phyloP scores from a whole-genome alignment of 352 stramenopile species.

The Globisporangium polare region DNA sequence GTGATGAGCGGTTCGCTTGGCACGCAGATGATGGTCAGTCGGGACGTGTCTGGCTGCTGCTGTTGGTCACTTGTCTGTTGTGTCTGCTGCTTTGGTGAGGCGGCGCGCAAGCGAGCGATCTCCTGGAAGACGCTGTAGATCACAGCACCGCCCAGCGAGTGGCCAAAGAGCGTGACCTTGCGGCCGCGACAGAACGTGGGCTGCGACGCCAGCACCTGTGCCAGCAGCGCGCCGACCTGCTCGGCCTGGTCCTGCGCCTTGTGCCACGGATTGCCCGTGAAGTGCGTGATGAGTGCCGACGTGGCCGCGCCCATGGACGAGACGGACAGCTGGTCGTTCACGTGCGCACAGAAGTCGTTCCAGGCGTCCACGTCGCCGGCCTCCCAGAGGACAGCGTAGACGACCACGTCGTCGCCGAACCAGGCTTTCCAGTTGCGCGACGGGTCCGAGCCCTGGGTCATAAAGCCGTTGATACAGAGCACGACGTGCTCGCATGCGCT shows the following conservation, averaged over 20 bases:
- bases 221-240: conserved; percentile 69
- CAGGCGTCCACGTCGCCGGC: conserved; percentile 65
- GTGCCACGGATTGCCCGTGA: conserved; percentile 82
- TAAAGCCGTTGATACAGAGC: conserved; percentile 85
- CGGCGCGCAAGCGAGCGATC: conserved; percentile 38
- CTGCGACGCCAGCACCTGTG: conserved; percentile 50
- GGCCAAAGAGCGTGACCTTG: conserved; percentile 67
- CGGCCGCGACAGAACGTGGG: conserved; percentile 48
- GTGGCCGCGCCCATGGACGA: conserved; percentile 31
- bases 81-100: not conserved
- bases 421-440: conserved; percentile 59
- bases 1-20: conserved; percentile 25
- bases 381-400: conserved; percentile 80
- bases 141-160: conserved; percentile 73
- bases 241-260: conserved; percentile 77
- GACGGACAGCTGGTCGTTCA: conserved; percentile 55
- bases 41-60: not conserved
- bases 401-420: conserved; percentile 31
- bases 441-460: conserved; percentile 74
- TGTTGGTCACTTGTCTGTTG: not conserved
- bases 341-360: conserved; percentile 77
- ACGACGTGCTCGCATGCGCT: conserved; percentile 50
- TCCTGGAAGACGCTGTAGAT: conserved; percentile 74
- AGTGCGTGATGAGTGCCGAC: conserved; percentile 62
- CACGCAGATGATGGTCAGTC: not conserved